Conservation (phyloP, 2,329 filamentous ascomycete species). For the Cladosporium sp. region DNA sequence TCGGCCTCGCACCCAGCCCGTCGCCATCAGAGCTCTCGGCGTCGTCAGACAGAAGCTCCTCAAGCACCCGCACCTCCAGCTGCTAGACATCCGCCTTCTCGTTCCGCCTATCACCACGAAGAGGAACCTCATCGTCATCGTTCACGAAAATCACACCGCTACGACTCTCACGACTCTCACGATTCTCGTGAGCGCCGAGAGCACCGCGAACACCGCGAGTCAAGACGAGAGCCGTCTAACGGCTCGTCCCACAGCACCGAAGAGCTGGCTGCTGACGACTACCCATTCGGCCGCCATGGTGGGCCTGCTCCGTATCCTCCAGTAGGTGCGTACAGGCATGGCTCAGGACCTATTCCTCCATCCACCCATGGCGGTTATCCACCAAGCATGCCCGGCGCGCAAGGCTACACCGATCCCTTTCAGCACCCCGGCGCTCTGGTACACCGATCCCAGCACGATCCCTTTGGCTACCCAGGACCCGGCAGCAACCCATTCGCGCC, state of each 20-base stretch:
- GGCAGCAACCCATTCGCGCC: constrained; percentile 36
- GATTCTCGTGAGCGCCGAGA: constrained; percentile 13
- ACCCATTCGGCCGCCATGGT: constrained; percentile 35
- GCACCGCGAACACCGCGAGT: constrained; percentile 18
- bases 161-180: constrained; percentile 22
- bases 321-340: constrained; percentile 26
- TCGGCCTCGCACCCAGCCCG: constrained; percentile 43
- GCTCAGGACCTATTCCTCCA: constrained; percentile 18
- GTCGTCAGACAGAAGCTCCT: constrained; percentile 31
- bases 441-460: constrained; percentile 28
- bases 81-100: constrained; percentile 33
- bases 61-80: constrained; percentile 29
- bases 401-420: constrained; percentile 23
- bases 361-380: constrained; percentile 32
- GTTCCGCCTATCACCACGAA: constrained; percentile 24
- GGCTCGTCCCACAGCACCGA: constrained; percentile 34
- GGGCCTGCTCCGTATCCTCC: constrained; percentile 30
- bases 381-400: constrained; percentile 25
- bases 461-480: constrained; percentile 33
- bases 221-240: constrained; percentile 28
- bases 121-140: constrained; percentile 23
- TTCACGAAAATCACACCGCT: constrained; percentile 21
- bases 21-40: constrained; percentile 25
- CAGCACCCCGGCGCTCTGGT: constrained; percentile 30
- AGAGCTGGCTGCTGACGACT: constrained; percentile 42